Percentiles rank a stretch among this genome's conserved stretches.
phyloP scores from a whole-genome alignment of 306 rosid genomes.

The Canavalia ensiformis region DNA sequence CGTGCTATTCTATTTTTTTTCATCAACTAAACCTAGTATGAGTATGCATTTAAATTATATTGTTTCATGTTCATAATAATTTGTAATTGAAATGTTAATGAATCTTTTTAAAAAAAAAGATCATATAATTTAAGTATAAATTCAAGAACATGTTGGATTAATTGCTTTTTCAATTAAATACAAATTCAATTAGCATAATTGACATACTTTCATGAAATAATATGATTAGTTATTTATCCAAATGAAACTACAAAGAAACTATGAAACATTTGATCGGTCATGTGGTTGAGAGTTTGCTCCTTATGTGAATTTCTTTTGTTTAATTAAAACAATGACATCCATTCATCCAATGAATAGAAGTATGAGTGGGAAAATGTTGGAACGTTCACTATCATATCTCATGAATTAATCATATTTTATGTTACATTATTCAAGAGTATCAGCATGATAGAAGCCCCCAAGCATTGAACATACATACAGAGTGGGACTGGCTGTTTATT shows the following conservation, averaged over 20 bases:
- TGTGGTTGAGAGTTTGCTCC: not conserved
- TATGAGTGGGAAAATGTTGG: not conserved
- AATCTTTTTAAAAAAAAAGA: no score
- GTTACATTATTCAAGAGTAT: not conserved
- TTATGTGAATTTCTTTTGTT: not conserved
- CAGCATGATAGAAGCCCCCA: not conserved
- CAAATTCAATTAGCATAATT: not conserved
- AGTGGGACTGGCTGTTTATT: not conserved
- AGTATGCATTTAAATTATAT: no score
- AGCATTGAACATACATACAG: not conserved
- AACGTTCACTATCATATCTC: not conserved
- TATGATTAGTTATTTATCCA: not conserved
- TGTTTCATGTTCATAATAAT: no score
- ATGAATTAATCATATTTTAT: not conserved
- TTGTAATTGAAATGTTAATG: no score
- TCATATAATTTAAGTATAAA: no score
- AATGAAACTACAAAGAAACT: not conserved
- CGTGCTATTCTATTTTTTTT: no score
- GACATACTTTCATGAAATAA: not conserved
- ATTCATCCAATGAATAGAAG: not conserved
- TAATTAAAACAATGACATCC: slow-evolving; percentile 1
- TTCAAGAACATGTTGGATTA: not conserved
- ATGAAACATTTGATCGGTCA: not conserved
- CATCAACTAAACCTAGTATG: no score
- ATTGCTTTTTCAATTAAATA: not conserved